Conservation (phyloP, 768 basidiomycete genomes). For the Leccinum subtestaceum region DNA sequence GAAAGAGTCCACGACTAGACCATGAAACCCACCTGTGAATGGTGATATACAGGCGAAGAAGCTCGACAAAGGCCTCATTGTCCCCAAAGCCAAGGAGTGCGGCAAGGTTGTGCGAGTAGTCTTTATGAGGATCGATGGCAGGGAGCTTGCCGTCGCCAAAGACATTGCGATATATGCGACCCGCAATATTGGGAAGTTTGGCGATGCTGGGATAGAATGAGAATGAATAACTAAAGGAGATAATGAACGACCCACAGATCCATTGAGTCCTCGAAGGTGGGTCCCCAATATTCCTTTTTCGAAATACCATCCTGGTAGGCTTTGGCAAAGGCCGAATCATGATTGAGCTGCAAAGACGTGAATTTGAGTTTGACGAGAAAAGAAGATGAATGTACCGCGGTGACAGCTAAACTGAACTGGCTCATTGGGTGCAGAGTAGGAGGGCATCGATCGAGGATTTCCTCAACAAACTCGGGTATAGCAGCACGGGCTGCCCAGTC, state of each 20-base stretch:
- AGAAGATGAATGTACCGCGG: conserved; percentile 56
- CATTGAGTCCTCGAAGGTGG: conserved; percentile 88
- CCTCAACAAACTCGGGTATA: conserved; percentile 94
- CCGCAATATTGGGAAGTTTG: conserved; percentile 95
- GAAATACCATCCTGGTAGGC: conserved; percentile 89
- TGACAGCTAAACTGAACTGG: conserved; percentile 95
- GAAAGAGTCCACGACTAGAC: not conserved
- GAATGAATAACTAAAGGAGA: not conserved
- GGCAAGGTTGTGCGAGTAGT: conserved; percentile 87
- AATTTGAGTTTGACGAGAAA: conserved; percentile 1
- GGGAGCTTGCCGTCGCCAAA: conserved; percentile 87
- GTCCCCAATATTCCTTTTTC: conserved; percentile 97
- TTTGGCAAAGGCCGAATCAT: conserved; percentile 95
- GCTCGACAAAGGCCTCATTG: conserved; percentile 84
- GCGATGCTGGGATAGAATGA: conserved; percentile 63
- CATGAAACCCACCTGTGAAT: conserved; percentile 70
- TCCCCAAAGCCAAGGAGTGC: conserved; percentile 90
- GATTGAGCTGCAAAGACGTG: conserved; percentile 60
- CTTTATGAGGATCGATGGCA: conserved; percentile 78
- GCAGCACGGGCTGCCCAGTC: conserved; percentile 95
- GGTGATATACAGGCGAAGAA: conserved; percentile 93
- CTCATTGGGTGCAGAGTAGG: conserved; percentile 97
- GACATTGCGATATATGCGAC: conserved; percentile 85
- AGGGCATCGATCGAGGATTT: conserved; percentile 90
- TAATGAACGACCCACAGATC: conserved; percentile 54